A percentile compares a stretch with the other conserved stretches of the same genome.
These are phyloP conservation scores for Wallacemonas sp. DNA, from an alignment of 208 protist genomes.

Conservation along the genomic window DNA sequence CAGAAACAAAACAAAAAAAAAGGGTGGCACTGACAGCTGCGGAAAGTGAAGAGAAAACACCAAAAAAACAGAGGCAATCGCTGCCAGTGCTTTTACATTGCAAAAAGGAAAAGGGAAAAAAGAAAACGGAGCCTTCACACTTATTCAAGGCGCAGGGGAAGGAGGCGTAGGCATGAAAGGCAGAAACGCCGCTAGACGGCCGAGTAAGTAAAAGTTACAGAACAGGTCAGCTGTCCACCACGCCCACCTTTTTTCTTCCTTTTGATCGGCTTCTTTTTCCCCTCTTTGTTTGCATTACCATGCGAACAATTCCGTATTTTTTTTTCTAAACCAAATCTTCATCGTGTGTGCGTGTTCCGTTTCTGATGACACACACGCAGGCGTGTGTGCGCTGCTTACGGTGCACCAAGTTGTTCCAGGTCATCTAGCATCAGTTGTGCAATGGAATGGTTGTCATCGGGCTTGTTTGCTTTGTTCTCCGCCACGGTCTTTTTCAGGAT, in stretches of 20 bases:
- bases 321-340: background rate
- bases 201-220: background rate
- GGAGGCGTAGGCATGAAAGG: too few species aligned
- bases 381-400: too few species aligned
- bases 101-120: background rate
- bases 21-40: background rate
- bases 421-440: conserved; percentile 51
- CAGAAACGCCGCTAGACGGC: too few species aligned
- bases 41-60: conserved; percentile 19
- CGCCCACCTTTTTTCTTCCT: background rate
- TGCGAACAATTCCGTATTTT: too few species aligned
- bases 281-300: conserved; percentile 7
- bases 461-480: background rate
- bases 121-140: background rate
- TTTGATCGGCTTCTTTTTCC: background rate
- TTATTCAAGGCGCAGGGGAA: too few species aligned
- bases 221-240: background rate
- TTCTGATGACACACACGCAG: conserved; percentile 6
- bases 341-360: background rate
- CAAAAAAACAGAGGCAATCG: background rate
- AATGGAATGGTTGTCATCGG: conserved; percentile 32
- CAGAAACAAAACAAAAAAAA: background rate
- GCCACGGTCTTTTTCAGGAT: conserved; percentile 6
- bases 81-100: conserved; percentile 3
- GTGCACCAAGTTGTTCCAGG: conserved; percentile 12